Evolutionary conservation across 2,329 filamentous ascomycete genomes (phyloP).

Genomic region (Fusarium sp.): DNA sequence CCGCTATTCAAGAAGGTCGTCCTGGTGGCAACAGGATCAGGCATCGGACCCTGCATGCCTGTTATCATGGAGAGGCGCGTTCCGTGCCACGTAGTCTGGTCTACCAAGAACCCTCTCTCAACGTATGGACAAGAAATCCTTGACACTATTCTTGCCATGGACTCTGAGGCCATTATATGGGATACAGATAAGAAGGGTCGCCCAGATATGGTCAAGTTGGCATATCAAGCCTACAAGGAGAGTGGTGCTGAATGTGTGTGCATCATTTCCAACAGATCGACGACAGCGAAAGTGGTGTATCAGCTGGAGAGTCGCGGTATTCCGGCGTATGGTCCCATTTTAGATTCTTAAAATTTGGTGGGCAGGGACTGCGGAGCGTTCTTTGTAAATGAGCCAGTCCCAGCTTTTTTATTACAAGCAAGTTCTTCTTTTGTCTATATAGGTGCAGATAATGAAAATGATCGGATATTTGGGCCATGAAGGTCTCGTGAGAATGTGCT

Average conservation of each 20-base stretch:
- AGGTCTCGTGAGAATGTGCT: fast-evolving
- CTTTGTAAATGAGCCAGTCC: not conserved
- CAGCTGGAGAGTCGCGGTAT: slow-evolving; percentile 68
- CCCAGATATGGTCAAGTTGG: slow-evolving; percentile 54
- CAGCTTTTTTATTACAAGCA: not conserved
- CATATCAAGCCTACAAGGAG: slow-evolving; percentile 58
- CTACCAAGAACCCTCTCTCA: slow-evolving; percentile 24
- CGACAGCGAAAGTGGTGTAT: slow-evolving; percentile 70
- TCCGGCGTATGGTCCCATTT: slow-evolving; percentile 73
- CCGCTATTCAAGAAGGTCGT: slow-evolving; percentile 33
- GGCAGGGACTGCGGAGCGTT: not conserved
- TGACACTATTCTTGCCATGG: slow-evolving; percentile 21
- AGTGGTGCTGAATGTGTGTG: slow-evolving; percentile 70
- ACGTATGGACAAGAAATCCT: slow-evolving; percentile 24
- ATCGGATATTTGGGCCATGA: not conserved
- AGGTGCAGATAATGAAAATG: not conserved
- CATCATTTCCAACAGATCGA: slow-evolving; percentile 69
- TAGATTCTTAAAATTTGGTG: slow-evolving; percentile 53
- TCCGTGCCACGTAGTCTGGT: slow-evolving; percentile 31
- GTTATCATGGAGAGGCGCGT: slow-evolving; percentile 30
- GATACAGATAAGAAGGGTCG: slow-evolving; percentile 65
- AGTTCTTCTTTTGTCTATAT: not conserved
- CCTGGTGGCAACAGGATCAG: slow-evolving; percentile 30
- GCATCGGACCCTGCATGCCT: slow-evolving; percentile 28
- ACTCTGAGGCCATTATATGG: slow-evolving; percentile 46